Percentiles rank a stretch among this genome's conserved stretches.
Evolutionary conservation across 768 basidiomycete genomes (phyloP).

Genomic region (Nidularia pulvinata): DNA sequence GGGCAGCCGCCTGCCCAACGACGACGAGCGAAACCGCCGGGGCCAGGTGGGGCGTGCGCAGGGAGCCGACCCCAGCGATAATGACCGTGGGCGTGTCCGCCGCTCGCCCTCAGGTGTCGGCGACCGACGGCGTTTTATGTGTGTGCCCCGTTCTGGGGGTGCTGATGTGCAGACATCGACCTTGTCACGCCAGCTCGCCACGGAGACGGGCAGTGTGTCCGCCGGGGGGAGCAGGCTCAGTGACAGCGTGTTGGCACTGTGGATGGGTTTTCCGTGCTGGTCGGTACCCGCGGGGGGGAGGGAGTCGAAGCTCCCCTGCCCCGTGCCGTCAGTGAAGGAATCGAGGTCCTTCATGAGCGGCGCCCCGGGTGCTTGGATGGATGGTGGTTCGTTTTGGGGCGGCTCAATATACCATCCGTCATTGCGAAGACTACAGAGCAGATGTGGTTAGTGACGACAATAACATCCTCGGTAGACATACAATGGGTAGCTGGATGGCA

Average conservation of each 20-base stretch:
- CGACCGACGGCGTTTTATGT: conserved; percentile 34
- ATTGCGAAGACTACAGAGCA: conserved; percentile 7
- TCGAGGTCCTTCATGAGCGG: conserved; percentile 56
- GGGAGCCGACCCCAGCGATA: neutral
- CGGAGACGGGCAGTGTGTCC: conserved; percentile 14
- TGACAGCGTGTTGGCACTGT: conserved; percentile 25
- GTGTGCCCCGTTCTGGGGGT: conserved; percentile 1
- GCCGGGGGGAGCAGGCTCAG: conserved; percentile 25
- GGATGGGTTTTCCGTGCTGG: conserved; percentile 30
- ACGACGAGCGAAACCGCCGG: neutral
- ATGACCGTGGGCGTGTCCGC: neutral
- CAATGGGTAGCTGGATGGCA: conserved; percentile 4
- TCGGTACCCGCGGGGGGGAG: conserved; percentile 30
- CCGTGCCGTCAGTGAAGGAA: conserved; percentile 61
- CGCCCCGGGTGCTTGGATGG: conserved; percentile 34
- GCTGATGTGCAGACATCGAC: conserved; percentile 26
- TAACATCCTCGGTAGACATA: conserved; percentile 6
- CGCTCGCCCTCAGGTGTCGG: conserved; percentile 28
- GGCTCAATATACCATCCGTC: conserved; percentile 12
- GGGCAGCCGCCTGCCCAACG: neutral
- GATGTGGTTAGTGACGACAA: conserved; percentile 5
- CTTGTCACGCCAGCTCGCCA: conserved; percentile 32
- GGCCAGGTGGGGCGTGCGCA: neutral
- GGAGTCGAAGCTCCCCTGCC: conserved; percentile 51
- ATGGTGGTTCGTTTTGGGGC: conserved; percentile 11